Evolutionary conservation across 2,329 filamentous ascomycete species (phyloP).

Genomic region (Trichoderma asperellum): DNA sequence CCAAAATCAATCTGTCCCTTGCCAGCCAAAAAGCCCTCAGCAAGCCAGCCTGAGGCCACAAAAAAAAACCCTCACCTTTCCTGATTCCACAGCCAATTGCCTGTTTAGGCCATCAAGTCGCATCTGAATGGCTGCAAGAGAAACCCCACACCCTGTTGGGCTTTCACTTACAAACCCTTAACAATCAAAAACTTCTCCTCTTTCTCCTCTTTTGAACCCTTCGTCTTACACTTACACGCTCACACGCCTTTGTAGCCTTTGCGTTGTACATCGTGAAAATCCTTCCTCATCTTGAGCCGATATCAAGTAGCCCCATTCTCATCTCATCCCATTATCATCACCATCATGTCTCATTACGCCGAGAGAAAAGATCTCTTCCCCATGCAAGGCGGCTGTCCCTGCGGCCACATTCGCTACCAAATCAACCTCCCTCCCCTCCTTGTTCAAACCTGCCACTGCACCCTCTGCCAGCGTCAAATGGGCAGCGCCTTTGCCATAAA

Average conservation of each 20-base stretch:
- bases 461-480: slow-evolving; percentile 50
- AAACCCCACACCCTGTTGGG: slow-evolving; percentile 1
- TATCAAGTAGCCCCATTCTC: background rate
- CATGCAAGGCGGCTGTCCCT: slow-evolving; percentile 61
- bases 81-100: slow-evolving; percentile 10
- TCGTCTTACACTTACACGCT: background rate
- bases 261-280: background rate
- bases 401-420: slow-evolving; percentile 70
- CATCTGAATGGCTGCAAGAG: slow-evolving; percentile 18
- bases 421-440: slow-evolving; percentile 58
- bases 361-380: slow-evolving; percentile 36
- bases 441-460: slow-evolving; percentile 54
- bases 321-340: background rate
- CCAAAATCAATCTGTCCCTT: background rate
- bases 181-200: background rate
- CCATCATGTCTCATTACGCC: slow-evolving; percentile 35
- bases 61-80: background rate
- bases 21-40: background rate
- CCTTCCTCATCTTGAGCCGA: no score
- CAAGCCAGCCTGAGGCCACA: background rate
- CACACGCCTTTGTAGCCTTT: background rate
- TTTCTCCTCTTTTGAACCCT: background rate
- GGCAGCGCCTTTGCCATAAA: slow-evolving; percentile 48
- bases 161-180: slow-evolving; percentile 2
- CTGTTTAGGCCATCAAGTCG: slow-evolving; percentile 17